A percentile compares a stretch with the other conserved stretches of the same genome.
These are phyloP conservation scores for Penstemon davidsonii DNA, from an alignment of 257 asterid species.

Conservation along the genomic window DNA sequence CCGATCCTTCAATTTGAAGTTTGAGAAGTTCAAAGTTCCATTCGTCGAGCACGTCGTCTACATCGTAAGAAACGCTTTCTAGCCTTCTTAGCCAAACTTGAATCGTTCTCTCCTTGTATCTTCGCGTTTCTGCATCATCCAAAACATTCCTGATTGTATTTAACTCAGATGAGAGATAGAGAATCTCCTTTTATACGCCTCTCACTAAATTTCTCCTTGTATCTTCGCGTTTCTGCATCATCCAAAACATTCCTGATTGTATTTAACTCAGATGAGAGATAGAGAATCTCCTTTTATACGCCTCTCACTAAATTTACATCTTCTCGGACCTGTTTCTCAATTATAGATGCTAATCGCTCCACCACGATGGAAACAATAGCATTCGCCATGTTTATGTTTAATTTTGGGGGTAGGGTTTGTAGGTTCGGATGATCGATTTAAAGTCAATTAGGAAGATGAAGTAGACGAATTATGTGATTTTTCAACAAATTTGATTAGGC, in stretches of 20 bases:
- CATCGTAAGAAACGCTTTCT: neutral
- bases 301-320: slow-evolving; percentile 26
- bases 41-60: slow-evolving; percentile 27
- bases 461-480: too few relatives aligned
- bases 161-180: neutral
- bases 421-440: too few relatives aligned
- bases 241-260: neutral
- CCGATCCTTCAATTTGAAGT: neutral
- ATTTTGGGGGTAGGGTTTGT: too few relatives aligned
- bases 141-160: neutral
- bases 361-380: slow-evolving; percentile 8
- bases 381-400: slow-evolving; percentile 10
- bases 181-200: slow-evolving; percentile 11
- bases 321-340: neutral
- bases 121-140: slow-evolving; percentile 22
- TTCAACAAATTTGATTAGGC: too few relatives aligned
- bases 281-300: neutral
- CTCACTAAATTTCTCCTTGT: slow-evolving; percentile 16
- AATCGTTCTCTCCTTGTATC: neutral
- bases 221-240: slow-evolving; percentile 18
- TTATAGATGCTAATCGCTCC: neutral
- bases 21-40: slow-evolving; percentile 4
- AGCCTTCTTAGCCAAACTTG: slow-evolving; percentile 14
- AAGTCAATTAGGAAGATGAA: too few relatives aligned
- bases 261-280: neutral